phyloP scores from a whole-genome alignment of 768 basidiomycete genomes.

The Pulveroboletus sp. region DNA sequence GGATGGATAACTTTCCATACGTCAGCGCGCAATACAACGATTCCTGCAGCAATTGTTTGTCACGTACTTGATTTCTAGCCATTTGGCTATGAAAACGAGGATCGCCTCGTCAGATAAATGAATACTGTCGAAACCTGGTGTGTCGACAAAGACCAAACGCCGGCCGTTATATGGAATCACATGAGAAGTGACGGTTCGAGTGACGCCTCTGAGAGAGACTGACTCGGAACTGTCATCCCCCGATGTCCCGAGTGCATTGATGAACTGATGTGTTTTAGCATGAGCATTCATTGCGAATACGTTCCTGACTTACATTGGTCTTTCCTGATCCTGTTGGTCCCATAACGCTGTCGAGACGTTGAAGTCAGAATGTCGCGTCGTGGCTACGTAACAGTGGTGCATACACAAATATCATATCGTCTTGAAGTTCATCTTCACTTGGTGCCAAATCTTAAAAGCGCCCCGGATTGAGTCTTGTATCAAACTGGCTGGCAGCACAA shows the following conservation, averaged over 20 bases:
- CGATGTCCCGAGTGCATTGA: neutral
- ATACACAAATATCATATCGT: slow-evolving; percentile 3
- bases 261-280: slow-evolving; percentile 1
- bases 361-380: neutral
- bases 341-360: neutral
- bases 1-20: neutral
- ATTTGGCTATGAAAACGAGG: neutral
- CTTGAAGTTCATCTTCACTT: neutral
- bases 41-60: neutral
- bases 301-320: neutral
- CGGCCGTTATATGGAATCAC: neutral
- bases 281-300: too few species aligned
- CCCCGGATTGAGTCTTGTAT: too few species aligned
- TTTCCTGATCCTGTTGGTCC: slow-evolving; percentile 7
- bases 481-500: neutral
- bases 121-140: slow-evolving; percentile 5
- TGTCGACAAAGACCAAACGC: slow-evolving; percentile 3
- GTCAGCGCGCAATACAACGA: too few species aligned
- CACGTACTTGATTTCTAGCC: neutral
- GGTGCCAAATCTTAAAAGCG: too few species aligned
- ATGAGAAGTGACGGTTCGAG: neutral
- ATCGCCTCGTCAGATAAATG: neutral
- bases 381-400: neutral
- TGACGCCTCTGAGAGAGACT: neutral
- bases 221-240: neutral